Conservation (phyloP, 768 basidiomycete species). For the Hysterangium stoloniferum region DNA sequence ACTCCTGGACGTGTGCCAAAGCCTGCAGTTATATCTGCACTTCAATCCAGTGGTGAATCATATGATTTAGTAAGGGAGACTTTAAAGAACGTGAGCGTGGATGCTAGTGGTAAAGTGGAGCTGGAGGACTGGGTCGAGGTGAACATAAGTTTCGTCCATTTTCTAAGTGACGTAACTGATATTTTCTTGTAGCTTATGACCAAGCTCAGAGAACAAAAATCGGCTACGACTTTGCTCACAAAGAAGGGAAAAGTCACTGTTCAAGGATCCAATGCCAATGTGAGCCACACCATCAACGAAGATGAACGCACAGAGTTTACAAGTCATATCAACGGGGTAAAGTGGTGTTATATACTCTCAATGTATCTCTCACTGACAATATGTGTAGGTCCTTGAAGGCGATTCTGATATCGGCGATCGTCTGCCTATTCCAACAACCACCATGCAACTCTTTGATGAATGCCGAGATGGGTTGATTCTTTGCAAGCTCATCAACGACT, state of each 20-base stretch:
- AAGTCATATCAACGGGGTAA: slow-evolving; percentile 92
- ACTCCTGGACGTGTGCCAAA: slow-evolving; percentile 81
- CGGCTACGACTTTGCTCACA: slow-evolving; percentile 39
- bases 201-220: slow-evolving; percentile 44
- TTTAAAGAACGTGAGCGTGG: slow-evolving; percentile 87
- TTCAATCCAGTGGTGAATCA: slow-evolving; percentile 77
- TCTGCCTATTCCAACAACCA: slow-evolving; percentile 89
- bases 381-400: slow-evolving; percentile 73
- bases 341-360: slow-evolving; percentile 21
- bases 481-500: slow-evolving; percentile 98
- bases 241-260: slow-evolving; percentile 89
- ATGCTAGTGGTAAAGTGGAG: slow-evolving; percentile 93
- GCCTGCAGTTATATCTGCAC: slow-evolving; percentile 63
- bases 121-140: slow-evolving; percentile 99
- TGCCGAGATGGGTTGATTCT: slow-evolving; percentile 92
- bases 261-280: slow-evolving; percentile 90
- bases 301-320: slow-evolving; percentile 94
- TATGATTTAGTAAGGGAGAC: slow-evolving; percentile 89
- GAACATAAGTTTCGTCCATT: slow-evolving; percentile 18
- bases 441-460: slow-evolving; percentile 99
- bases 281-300: slow-evolving; percentile 95
- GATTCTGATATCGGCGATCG: slow-evolving; percentile 78
- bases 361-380: slow-evolving; percentile 9
- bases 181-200: slow-evolving; percentile 54
- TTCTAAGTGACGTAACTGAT: neutral